Evolutionary conservation across 2,329 filamentous ascomycete genomes (phyloP).

Genomic region (Ophiostoma australiae): DNA sequence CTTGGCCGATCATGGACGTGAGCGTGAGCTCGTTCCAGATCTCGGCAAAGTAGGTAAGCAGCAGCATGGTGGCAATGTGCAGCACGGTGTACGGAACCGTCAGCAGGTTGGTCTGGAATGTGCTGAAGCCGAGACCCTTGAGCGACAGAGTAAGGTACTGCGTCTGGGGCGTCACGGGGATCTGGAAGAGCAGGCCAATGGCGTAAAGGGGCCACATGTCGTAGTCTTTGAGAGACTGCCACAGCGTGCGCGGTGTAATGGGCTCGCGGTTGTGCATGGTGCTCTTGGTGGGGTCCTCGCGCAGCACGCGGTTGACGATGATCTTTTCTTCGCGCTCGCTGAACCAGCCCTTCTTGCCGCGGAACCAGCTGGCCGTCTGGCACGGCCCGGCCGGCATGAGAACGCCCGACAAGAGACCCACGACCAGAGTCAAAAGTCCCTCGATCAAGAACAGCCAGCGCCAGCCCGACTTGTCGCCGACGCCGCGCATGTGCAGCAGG

Average conservation of each 20-base stretch:
- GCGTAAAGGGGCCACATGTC: slow-evolving; percentile 45
- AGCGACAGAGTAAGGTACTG: slow-evolving; percentile 58
- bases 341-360: slow-evolving; percentile 55
- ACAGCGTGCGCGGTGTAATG: slow-evolving; percentile 47
- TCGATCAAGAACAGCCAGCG: slow-evolving; percentile 55
- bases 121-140: slow-evolving; percentile 52
- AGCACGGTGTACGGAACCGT: slow-evolving; percentile 50
- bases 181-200: slow-evolving; percentile 50
- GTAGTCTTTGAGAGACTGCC: slow-evolving; percentile 44
- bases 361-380: slow-evolving; percentile 51
- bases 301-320: slow-evolving; percentile 53
- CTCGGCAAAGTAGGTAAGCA: slow-evolving; percentile 39
- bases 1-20: slow-evolving; percentile 44
- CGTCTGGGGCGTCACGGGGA: slow-evolving; percentile 46
- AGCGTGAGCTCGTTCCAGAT: slow-evolving; percentile 48
- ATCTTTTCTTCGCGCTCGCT: slow-evolving; percentile 54
- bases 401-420: slow-evolving; percentile 50
- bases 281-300: slow-evolving; percentile 57
- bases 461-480: slow-evolving; percentile 38
- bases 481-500: slow-evolving; percentile 40
- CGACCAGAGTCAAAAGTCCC: slow-evolving; percentile 41
- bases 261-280: slow-evolving; percentile 58
- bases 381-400: slow-evolving; percentile 51
- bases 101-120: slow-evolving; percentile 59
- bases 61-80: slow-evolving; percentile 38